Percentiles rank a stretch among this genome's conserved stretches.
These are phyloP conservation scores for Trichophyton verrucosum DNA, from an alignment of 2,329 filamentous ascomycete species.

Conservation along the genomic window DNA sequence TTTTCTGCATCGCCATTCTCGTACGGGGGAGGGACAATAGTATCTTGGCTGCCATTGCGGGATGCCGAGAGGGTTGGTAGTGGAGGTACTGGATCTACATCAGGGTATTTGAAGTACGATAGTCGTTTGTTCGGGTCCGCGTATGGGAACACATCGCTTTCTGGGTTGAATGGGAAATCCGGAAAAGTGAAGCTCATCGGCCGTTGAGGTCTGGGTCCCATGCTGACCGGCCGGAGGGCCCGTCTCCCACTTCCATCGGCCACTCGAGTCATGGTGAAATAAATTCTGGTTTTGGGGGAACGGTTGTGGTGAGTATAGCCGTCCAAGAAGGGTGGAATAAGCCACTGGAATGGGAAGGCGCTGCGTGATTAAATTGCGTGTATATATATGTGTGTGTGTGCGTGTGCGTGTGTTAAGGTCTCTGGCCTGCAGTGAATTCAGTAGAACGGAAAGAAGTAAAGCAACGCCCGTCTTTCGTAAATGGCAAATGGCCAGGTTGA, in stretches of 20 bases:
- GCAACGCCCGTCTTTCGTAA: not conserved
- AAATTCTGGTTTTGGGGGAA: not conserved
- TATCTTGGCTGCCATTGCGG: slow-evolving; percentile 2
- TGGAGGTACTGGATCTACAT: not conserved
- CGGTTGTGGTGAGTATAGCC: not conserved
- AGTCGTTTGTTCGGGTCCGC: not conserved
- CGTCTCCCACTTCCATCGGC: not conserved
- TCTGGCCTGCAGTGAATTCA: not conserved
- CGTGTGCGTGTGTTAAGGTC: not conserved
- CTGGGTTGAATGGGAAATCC: slow-evolving; percentile 5
- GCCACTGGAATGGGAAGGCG: not conserved
- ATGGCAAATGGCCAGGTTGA: no score
- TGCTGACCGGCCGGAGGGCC: slow-evolving; percentile 1
- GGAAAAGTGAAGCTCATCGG: slow-evolving; percentile 5
- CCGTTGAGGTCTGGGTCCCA: not conserved
- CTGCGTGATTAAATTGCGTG: not conserved
- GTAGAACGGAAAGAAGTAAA: not conserved
- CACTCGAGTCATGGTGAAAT: not conserved
- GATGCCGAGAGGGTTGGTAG: not conserved
- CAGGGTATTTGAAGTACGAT: slow-evolving; percentile 3
- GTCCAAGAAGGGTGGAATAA: not conserved
- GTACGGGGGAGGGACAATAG: slow-evolving; percentile 1
- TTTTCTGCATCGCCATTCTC: not conserved
- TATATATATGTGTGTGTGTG: not conserved
- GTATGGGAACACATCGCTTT: slow-evolving; percentile 5